Evolutionary conservation across 2,329 filamentous ascomycete genomes (phyloP), one percentile per base, ranked within the genome.

Genomic region (Gnomoniopsis sp.): DNA sequence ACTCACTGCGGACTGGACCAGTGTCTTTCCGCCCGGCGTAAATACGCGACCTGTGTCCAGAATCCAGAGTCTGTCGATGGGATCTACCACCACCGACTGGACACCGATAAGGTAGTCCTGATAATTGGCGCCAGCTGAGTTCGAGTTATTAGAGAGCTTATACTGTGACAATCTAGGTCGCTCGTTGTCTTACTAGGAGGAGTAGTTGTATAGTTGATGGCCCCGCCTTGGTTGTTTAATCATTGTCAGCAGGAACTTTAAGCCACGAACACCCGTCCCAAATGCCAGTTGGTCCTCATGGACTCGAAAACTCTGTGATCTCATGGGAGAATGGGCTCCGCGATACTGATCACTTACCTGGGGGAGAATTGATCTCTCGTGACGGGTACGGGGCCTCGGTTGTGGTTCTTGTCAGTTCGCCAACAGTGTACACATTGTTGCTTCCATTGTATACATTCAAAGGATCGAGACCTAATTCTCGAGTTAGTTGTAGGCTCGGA

Each of bases 1-100:
- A 26, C 44, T 12, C 19, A 47, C 44, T 19, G 72, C 68, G 1
- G 79, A 73, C 0, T 67, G 65, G 11, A 81, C 71, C 12, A 81
- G 73, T 0, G 73, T 75, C 4, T 76, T 76, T 48, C 79, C 72
- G 34, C 59, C 59, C 2, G 30, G 56, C 2, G 56, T 61, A 10
- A 23, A 43, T 6, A 59, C 59, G 2, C 79, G 73, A 10, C 79
- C 80, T 3, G 79, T 82, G 62, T 83, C 80, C 8, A 83, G 73
- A 53, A 83, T 76, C 79, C 79, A 82, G 21, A 82, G 72, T 7
- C 77, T 74, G 65, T 83, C 78, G 2, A 69, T 65, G 0, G 78
- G 63, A 61, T 83, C 79, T 19, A 82, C 72, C 12, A 83, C 79
- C 2, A 83, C 77, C 43, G 74, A 78, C 65, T 83, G 80, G 0